phyloP scores from a whole-genome alignment of 176 grass and related monocot species.

The Ampelocalamus luodianensis region DNA sequence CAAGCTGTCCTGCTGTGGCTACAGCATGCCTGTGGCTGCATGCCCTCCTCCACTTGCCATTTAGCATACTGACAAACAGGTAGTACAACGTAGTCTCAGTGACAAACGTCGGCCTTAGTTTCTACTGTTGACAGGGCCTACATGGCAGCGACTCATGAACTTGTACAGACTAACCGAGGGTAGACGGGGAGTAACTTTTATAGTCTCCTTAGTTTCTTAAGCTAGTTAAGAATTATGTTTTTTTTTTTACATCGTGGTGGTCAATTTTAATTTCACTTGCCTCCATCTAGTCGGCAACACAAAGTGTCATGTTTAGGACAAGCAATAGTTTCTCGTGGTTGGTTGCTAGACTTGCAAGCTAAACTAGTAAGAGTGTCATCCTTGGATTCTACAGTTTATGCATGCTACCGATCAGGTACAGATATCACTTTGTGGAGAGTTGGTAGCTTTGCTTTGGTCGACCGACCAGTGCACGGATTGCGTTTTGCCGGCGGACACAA shows the following conservation, averaged over 20 bases:
- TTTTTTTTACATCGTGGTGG: background rate
- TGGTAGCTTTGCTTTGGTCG: background rate
- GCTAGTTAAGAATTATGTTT: background rate
- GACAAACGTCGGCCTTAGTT: background rate
- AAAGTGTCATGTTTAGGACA: background rate
- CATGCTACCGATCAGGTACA: too few relatives aligned
- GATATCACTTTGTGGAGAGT: background rate
- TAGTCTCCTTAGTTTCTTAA: too few relatives aligned
- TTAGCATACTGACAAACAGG: background rate
- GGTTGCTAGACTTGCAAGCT: background rate
- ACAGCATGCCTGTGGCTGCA: background rate
- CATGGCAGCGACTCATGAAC: background rate
- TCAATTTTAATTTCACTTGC: background rate
- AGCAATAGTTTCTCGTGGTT: background rate
- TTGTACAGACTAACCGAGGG: background rate
- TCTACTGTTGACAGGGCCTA: background rate
- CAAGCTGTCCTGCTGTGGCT: background rate
- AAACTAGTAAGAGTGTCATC: background rate
- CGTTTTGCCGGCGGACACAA: background rate
- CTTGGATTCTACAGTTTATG: background rate
- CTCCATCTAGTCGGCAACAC: background rate
- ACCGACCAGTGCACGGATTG: background rate
- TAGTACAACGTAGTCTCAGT: background rate
- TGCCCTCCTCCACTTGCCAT: background rate
- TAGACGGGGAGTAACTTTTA: too few relatives aligned